Evolutionary conservation across 306 rosid genomes (phyloP), one percentile per base, ranked within the genome.

Genomic region (Aeschynomene evenia): DNA sequence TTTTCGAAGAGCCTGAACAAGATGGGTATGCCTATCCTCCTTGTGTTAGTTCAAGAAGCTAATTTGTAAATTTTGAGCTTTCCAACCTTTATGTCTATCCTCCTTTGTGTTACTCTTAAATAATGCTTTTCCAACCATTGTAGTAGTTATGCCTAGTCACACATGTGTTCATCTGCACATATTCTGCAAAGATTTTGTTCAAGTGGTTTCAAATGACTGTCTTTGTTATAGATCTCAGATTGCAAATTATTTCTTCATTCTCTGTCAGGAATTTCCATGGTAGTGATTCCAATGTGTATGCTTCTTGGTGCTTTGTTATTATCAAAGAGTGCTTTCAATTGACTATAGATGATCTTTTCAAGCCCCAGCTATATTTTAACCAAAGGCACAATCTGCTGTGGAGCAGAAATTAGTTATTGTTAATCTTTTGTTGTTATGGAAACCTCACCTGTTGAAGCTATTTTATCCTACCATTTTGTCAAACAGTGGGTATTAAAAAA

Each of bases 1-100:
- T 88, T 84, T 82, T 80, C 96, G 14, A 82, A 83, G 73, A 87
- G 67, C 72, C 86, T 94, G 69, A 64, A 77, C 76, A 85, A 73
- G 73, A 81, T 85, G 79, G 97, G 99, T 94, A 31, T 74, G 86
- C 53, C 58, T 55, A 62, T 58, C 60, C 15, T 79, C 60, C 75
- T 70, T 26, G 22, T 45, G 18, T 5, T 9, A 18, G 28, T 55
- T 67, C 63, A 56, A 42, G 72, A 58, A 71, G 55, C 42, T 77
- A 29, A n/a, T 69, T 18, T 77, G 71, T 56, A 63, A 22, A 40
- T 70, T 36, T 49, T 7, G 64, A 10, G 61, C 36, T 48, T 68
- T 6, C 46, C 58, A n/a, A n/a, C n/a, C n/a, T n/a, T n/a, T n/a
- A n/a, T n/a, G n/a, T n/a, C n/a, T n/a, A n/a, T n/a, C n/a, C n/a